Evolutionary conservation across 2,329 filamentous ascomycete genomes (phyloP), one percentile per base, ranked within the genome.

Genomic region (Aspergillus unguis): DNA sequence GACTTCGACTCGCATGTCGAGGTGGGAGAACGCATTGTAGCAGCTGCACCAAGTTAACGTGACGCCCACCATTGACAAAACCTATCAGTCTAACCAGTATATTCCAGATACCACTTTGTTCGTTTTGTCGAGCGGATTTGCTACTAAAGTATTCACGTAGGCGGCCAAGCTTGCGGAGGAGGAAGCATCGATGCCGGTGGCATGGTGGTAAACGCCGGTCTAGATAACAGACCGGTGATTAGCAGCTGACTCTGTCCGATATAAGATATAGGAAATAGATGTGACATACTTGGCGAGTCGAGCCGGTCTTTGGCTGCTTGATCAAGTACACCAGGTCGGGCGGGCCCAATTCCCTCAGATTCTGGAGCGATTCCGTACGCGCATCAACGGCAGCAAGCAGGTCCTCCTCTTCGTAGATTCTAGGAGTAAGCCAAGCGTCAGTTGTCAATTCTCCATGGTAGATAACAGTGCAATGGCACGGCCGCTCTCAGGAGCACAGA

Each of bases 1-100:
- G 54, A 99, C 92, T 68, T 97, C 92, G 9, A 99, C 92, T 56
- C 94, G 90, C 94, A 99, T 99, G 68, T 99, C 94, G 48, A 97
- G 81, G 59, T 95, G 85, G 4, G 94, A 97, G 73, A 99, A 96
- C 60, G 94, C 94, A 89, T 99, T 99, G 81, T 99, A 99, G 75
- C 94, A 99, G 75, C 80, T 84, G 65, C n/a, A 46, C 26, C 53
- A 48, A 5, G 56, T 62, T 52, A 66, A 55, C 52, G 44, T n/a
- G 3, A 44, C 17, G 27, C 1, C 35, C 45, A 40, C 25, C 42
- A n/a, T 28, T 25, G 45, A 23, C 5, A n/a, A 10, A 38, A 4
- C 23, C 33, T 36, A 31, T 52, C 42, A 28, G 38, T 40, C 80
- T 60, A 79, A 94, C 90, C 94, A 97, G 75, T 96, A 97, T 36